These are phyloP conservation scores for Colletotrichum aenigma DNA, from an alignment of 2,329 filamentous ascomycete genomes.

Conservation along the genomic window DNA sequence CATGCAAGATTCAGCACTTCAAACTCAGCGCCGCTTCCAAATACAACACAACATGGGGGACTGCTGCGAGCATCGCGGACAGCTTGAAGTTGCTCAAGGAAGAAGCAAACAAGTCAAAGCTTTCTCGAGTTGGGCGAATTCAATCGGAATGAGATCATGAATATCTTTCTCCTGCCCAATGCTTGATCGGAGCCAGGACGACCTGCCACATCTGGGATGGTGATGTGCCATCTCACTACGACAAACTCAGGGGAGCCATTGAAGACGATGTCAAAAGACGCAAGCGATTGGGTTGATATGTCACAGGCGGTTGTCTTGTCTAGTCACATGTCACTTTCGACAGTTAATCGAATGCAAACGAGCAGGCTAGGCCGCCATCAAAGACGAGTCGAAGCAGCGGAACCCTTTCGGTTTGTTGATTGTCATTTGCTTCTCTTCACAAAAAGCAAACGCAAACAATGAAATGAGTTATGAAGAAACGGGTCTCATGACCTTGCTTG, in stretches of 20 bases:
- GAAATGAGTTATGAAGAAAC: background rate
- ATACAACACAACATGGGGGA: background rate
- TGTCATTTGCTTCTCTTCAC: background rate
- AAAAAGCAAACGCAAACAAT: rapidly evolving
- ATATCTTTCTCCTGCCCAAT: background rate
- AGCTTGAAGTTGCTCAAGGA: background rate
- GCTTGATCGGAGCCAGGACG: background rate
- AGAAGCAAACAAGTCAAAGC: background rate
- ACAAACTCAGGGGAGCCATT: background rate
- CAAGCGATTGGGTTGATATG: background rate
- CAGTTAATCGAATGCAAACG: background rate
- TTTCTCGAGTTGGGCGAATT: background rate
- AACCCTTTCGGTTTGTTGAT: background rate
- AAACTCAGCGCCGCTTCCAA: background rate
- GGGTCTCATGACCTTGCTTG: background rate
- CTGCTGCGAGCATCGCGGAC: background rate
- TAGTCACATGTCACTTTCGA: background rate
- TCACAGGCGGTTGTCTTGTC: background rate
- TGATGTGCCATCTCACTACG: background rate
- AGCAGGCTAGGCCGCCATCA: background rate
- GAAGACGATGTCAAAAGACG: background rate
- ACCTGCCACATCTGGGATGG: background rate
- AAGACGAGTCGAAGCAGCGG: background rate
- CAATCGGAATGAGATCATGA: background rate
- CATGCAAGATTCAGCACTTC: background rate